Evolutionary conservation across 2,329 filamentous ascomycete genomes (phyloP), one percentile per base, ranked within the genome.

Genomic region (Mycosphaerella sp.): DNA sequence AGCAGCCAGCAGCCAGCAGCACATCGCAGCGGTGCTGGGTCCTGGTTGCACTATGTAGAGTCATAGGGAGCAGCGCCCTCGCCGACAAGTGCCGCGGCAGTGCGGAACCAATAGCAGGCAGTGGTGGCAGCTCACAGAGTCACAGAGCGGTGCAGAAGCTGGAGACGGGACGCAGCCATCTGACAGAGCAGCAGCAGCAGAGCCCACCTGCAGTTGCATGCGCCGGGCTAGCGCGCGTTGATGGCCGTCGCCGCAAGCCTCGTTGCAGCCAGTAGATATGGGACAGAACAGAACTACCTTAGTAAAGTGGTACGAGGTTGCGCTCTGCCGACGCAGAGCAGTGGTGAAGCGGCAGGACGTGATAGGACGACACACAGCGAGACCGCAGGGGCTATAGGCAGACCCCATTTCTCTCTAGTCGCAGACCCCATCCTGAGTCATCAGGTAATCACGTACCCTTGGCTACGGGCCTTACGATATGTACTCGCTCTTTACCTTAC

Each of bases 261-360:
- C 34, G 48, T 38, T 42, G 36, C 31, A 40, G 46, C 6, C 12
- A 44, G n/a, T 9, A 36, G 44, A 14, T 46, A 40, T 48, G 55
- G 51, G 42, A 55, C 47, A 54, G 51, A 38, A 55, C 47, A 54
- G 52, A 51, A 50, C 57, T 50, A 29, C 26, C 26, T 29, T 29
- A 29, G 26, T 29, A 55, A 52, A 53, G 54, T 57, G 51, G 59
- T 57, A 59, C 56, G 54, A 57, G 49, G 45, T 55, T 51, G 52
- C 51, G 48, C 45, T 17, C 48, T 42, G 39, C 38, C 47, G 47
- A 50, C 41, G 45, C 51, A 50, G 43, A 45, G 34, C 12, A 10
- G 12, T 38, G 26, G 26, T 29, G 26, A 29, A 29, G 26, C 26
- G 26, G 5, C 5, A 29, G 6, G 26, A 7, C 6, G 10, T 38